Base-by-base conservation (phyloP, 164 flowering plant species). In the Chloranthus sessilifolius region DNA sequence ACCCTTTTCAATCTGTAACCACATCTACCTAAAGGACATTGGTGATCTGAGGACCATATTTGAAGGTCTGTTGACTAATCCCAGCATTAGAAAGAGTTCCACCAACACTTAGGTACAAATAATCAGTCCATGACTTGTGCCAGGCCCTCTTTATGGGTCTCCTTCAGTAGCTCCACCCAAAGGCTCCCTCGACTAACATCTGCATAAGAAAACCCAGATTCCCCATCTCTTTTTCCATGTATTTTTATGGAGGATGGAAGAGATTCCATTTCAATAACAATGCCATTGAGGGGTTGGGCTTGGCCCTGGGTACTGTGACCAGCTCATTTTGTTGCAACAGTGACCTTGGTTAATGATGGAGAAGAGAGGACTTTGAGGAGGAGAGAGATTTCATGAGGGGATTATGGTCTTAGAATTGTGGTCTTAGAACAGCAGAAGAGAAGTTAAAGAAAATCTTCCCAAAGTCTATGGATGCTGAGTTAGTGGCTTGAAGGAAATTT, bases 71-170 rank as follows among this genome's bases (percentile, higher is more conserved):
- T n/a, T 76, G 74, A 58, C 80, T 75, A 9, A 75, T 57, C n/a
- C 80, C 80, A 56, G 43, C 76, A 59, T 71, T 69, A 17, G 79
- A 75, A 16, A 75, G 69, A 14, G 79, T 75, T 5, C 79, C 79
- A 47, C 79, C 79, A 52, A 75, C 51, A 20, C 58, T 68, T 5
- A 71, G 63, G 33, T 66, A 64, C 10, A 69, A 47, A 51, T 68
- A 75, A 66, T 75, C 79, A n/a, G 79, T 72, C 79, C 79, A 75
- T 21, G 74, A 63, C 25, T 50, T 52, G 79, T 15, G 79, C 62
- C 21, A 75, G 61, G 1, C 72, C 76, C 8, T 41, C 40, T 43
- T 58, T 48, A n/a, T 71, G 26, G 34, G 63, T 52, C 37, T 65
- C 65, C 28, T 58, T 47, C 54, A 75, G 36, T 47, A 75, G 59